A percentile compares a stretch with the other conserved stretches of the same genome.
Evolutionary conservation across 2,329 filamentous ascomycete species (phyloP).

Genomic region (Hymenoscyphus occultus): DNA sequence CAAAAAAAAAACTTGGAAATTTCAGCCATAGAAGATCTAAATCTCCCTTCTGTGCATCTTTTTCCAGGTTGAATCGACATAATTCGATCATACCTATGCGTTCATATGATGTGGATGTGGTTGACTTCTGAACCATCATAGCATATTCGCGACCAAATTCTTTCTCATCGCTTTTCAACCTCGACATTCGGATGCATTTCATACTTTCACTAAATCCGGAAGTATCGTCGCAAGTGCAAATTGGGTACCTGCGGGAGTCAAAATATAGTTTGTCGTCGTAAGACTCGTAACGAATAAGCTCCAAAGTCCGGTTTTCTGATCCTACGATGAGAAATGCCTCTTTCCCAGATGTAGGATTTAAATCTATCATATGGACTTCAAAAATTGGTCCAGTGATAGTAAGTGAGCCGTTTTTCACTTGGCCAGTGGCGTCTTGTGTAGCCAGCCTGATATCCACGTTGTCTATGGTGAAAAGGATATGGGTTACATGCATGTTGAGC

Average conservation of each 20-base stretch:
- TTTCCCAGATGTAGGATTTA: no score
- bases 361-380: no score
- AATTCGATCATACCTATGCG: not conserved
- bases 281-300: no score
- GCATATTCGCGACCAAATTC: not conserved
- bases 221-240: not conserved
- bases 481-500: no score
- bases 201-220: not conserved
- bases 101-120: not conserved
- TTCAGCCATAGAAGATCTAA: not conserved
- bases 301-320: no score
- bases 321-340: no score
- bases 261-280: not conserved
- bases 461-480: no score
- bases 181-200: not conserved
- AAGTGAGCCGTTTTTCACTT: no score
- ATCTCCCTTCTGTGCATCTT: not conserved
- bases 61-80: no score
- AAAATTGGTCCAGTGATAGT: no score
- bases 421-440: no score
- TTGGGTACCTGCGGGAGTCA: not conserved
- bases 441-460: no score
- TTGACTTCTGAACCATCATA: not conserved
- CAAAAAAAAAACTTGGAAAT: not conserved
- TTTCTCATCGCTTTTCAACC: not conserved